These are phyloP conservation scores for Schrenkiella parvula DNA, from an alignment of 345 rosid species.

Conservation along the genomic window DNA sequence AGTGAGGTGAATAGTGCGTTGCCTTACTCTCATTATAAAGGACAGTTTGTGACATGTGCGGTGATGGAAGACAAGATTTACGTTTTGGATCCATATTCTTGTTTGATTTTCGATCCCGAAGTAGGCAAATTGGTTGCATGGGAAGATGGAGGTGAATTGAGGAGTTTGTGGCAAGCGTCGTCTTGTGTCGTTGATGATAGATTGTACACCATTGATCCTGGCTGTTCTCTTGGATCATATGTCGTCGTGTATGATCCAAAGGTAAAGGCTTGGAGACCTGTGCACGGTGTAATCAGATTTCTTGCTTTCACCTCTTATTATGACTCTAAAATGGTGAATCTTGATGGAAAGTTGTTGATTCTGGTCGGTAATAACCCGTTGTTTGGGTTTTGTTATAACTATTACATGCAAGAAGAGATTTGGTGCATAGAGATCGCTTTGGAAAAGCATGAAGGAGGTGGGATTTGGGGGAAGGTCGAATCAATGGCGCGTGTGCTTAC, in stretches of 20 bases:
- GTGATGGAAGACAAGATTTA: background rate
- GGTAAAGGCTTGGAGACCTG: background rate
- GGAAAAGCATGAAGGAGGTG: background rate
- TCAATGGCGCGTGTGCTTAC: background rate
- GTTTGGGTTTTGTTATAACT: background rate
- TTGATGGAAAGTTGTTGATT: conserved; percentile 6
- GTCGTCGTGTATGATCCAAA: background rate
- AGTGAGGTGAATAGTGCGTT: background rate
- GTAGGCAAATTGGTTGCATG: background rate
- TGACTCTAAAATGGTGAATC: background rate
- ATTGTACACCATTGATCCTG: background rate
- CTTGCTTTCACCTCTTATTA: background rate
- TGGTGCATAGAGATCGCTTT: background rate
- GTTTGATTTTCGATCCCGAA: background rate
- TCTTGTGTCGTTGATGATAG: background rate
- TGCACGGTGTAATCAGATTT: background rate
- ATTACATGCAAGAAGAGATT: background rate
- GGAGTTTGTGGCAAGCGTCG: background rate
- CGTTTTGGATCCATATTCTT: background rate
- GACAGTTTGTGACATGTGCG: background rate
- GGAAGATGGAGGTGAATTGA: background rate
- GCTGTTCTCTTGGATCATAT: too few species aligned
- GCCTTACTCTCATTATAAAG: background rate
- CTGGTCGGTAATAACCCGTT: background rate
- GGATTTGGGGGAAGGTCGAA: background rate